Percentiles rank a stretch among this genome's conserved stretches.
Conservation (phyloP, 495 filamentous ascomycete genomes). For the Aspergillus funiculosus region DNA sequence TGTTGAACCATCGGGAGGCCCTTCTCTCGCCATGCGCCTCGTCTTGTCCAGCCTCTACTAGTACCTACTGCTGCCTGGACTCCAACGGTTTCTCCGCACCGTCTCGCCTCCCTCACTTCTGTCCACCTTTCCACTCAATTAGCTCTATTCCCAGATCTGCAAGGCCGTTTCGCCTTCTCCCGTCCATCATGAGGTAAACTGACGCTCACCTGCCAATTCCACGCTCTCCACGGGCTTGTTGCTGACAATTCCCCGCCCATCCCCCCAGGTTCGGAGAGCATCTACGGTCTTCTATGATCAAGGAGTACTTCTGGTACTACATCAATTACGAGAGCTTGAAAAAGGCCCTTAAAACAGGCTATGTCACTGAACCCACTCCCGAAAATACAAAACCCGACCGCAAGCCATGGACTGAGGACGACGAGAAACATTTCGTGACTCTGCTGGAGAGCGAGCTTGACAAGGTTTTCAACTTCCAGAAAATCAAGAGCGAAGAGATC, state of each 20-base stretch:
- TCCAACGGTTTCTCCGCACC: background rate
- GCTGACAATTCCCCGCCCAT: slow-evolving; percentile 3
- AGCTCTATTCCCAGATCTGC: background rate
- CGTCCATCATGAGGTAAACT: slow-evolving; percentile 20
- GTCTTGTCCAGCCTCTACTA: no score
- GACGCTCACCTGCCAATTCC: slow-evolving; percentile 1
- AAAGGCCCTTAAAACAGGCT: slow-evolving; percentile 69
- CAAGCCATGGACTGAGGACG: slow-evolving; percentile 80
- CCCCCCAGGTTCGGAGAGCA: slow-evolving; percentile 89
- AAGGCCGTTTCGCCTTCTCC: background rate
- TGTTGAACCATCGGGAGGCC: no score
- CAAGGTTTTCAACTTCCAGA: slow-evolving; percentile 94
- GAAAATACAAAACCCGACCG: slow-evolving; percentile 51
- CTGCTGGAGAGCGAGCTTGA: slow-evolving; percentile 87
- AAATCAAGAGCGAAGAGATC: slow-evolving; percentile 92
- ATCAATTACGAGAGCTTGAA: slow-evolving; percentile 96
- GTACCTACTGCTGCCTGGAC: no score
- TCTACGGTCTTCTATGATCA: slow-evolving; percentile 85
- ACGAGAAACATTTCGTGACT: slow-evolving; percentile 82
- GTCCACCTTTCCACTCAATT: background rate
- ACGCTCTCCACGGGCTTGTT: background rate
- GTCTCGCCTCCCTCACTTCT: slow-evolving; percentile 1
- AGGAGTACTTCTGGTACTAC: slow-evolving; percentile 94
- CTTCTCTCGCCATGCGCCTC: no score
- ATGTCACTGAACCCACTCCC: slow-evolving; percentile 49